Evolutionary conservation across 2,329 filamentous ascomycete genomes (phyloP), one percentile per base, ranked within the genome.

Genomic region (Pleoardoris graminearum): DNA sequence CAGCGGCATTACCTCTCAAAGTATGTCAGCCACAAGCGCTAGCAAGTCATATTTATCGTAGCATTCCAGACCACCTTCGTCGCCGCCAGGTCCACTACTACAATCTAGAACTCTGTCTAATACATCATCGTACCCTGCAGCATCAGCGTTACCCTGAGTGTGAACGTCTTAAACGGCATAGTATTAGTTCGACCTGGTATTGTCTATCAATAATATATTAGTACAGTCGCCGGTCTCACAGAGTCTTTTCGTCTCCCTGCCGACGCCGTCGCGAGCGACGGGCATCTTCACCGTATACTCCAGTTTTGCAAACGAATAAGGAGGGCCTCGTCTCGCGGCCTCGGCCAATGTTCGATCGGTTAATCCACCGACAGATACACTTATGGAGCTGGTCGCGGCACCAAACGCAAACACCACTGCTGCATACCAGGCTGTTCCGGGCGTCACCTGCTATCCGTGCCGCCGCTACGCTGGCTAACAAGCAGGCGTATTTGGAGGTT

Each of bases 161-260:
- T 69, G 44, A 66, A 67, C 42, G 45, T 69, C 1, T 54, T 68
- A 7, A 69, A 68, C 29, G 65, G 63, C 16, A 65, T 69, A 62
- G 65, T 68, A 0, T 54, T 69, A 3, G 63, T 69, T 3, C 65
- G 66, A 8, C 66, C 68, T 16, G 65, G 66, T 12, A 68, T 67
- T 29, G 62, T 67, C 2, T 63, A 66, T 27, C 66, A 68, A 41
- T 62, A 67, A 44, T 64, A 67, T 11, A 68, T 68, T 29, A 65
- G 66, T n/a, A 68, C 65, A 10, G 66, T 64, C 3, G 65, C 65
- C 4, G 66, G 66, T 37, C 60, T 69, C 1, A 63, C 65, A 2
- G 65, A 64, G 23, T 67, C 66, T n/a, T 62, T 58, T 4, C 61
- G 65, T 4, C 57, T 69, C 0, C 64, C 68, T 17, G 61, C 65